Evolutionary conservation across 1,139 yeast genomes (phyloP).

Genomic region (Hyphopichia pseudoburtonii): DNA sequence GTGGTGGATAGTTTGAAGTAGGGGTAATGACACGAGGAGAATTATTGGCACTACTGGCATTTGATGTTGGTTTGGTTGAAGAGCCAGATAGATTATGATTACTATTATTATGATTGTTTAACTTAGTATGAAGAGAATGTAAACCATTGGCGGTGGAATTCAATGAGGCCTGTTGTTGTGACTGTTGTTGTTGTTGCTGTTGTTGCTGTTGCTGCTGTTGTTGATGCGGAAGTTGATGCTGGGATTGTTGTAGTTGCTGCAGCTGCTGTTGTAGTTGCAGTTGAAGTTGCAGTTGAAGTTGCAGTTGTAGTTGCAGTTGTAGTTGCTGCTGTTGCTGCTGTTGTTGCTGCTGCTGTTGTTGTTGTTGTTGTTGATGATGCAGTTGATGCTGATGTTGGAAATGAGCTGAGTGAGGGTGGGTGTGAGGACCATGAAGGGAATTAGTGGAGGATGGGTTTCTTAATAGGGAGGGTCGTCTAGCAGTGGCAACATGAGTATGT

Average conservation of each 20-base stretch:
- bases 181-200: conserved; percentile 25
- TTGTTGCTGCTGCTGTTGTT: conserved; percentile 11
- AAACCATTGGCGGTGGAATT: background rate
- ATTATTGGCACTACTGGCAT: too few species aligned
- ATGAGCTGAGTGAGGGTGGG: background rate
- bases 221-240: conserved; percentile 16
- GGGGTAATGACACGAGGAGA: too few species aligned
- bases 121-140: too few species aligned
- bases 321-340: conserved; percentile 10
- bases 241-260: conserved; percentile 16
- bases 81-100: too few species aligned
- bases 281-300: conserved; percentile 13
- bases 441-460: conserved; percentile 17
- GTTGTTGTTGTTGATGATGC: conserved; percentile 5
- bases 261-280: conserved; percentile 8
- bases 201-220: conserved; percentile 20
- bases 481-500: conserved; percentile 3
- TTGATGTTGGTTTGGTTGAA: too few species aligned
- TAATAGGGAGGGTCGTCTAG: conserved; percentile 21
- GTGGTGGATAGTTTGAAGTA: too few species aligned
- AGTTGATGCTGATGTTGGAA: conserved; percentile 12
- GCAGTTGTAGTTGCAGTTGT: conserved; percentile 7
- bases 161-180: conserved; percentile 16
- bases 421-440: conserved; percentile 4
- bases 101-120: too few species aligned